These are phyloP conservation scores for Elasticomyces elasticus DNA, from an alignment of 495 filamentous ascomycete species.

Conservation along the genomic window DNA sequence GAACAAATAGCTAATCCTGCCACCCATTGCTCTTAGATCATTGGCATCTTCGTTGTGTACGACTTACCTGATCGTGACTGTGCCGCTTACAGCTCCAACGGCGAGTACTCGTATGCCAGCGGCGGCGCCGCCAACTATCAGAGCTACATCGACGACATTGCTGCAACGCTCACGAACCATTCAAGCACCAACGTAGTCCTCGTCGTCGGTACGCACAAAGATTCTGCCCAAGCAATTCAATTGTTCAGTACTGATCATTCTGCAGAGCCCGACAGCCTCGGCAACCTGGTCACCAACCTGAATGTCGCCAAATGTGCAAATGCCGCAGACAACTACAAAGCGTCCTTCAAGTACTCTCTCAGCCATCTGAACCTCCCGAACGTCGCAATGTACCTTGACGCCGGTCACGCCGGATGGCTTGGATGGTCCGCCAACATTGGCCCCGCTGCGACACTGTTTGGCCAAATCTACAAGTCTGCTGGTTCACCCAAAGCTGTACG, in stretches of 20 bases:
- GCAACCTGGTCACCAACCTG: constrained; percentile 72
- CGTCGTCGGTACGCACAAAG: constrained; percentile 46
- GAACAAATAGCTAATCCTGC: too few species aligned
- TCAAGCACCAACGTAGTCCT: constrained; percentile 45
- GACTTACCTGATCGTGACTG: constrained; percentile 72
- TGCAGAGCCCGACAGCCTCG: constrained; percentile 60
- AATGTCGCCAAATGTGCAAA: constrained; percentile 52
- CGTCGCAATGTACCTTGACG: constrained; percentile 76
- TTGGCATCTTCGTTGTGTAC: constrained; percentile 52
- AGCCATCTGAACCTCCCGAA: constrained; percentile 62
- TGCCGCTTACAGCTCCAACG: constrained; percentile 66
- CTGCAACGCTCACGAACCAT: constrained; percentile 43
- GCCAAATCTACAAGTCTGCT: constrained; percentile 54
- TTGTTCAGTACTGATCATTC: background rate
- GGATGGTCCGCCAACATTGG: constrained; percentile 71
- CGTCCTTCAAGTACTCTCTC: constrained; percentile 63
- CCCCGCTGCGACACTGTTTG: constrained; percentile 60
- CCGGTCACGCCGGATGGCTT: constrained; percentile 72
- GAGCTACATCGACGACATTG: constrained; percentile 62
- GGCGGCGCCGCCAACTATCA: constrained; percentile 53
- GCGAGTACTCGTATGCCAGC: constrained; percentile 58
- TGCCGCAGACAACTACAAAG: constrained; percentile 53
- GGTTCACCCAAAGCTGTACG: constrained; percentile 55
- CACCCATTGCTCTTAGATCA: too few species aligned
- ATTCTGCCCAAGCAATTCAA: background rate